Evolutionary conservation across 23 red algal genomes (phyloP).

Genomic region (Pyropia haitanensis): DNA sequence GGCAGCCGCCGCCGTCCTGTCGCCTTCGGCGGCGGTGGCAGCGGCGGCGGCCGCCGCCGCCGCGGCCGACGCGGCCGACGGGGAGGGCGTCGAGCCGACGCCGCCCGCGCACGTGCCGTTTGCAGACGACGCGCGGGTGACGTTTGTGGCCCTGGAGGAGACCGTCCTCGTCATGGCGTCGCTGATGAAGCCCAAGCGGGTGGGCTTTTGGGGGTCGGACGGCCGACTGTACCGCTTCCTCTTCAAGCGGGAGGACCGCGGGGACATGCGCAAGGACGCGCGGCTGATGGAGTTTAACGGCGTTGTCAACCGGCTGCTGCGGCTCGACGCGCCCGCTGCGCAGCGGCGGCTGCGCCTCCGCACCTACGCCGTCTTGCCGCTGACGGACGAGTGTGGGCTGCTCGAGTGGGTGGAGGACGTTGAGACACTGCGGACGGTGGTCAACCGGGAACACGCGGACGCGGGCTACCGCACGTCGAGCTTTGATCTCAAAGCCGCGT

Average conservation of each 20-base stretch:
- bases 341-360: conserved; percentile 47
- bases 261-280: conserved; percentile 93
- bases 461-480: conserved; percentile 14
- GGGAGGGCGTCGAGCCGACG: no score
- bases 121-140: conserved; percentile 13
- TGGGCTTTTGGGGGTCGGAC: conserved; percentile 76
- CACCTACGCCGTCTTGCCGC: conserved; percentile 91
- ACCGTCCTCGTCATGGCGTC: conserved; percentile 72
- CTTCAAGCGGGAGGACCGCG: conserved; percentile 72
- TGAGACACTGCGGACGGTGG: conserved; percentile 56
- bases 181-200: conserved; percentile 84
- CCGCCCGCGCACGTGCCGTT: conserved; percentile 23
- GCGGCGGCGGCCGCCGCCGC: neutral
- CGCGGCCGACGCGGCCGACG: neutral
- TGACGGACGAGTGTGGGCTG: conserved; percentile 92
- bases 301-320: conserved; percentile 74
- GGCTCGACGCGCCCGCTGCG: conserved; percentile 14
- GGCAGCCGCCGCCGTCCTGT: neutral
- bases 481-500: conserved; percentile 28
- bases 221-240: conserved; percentile 71
- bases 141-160: conserved; percentile 63
- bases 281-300: conserved; percentile 83
- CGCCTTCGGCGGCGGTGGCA: no score
- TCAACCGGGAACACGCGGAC: conserved; percentile 23
- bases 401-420: conserved; percentile 96